Percentiles rank a stretch among this genome's conserved stretches.
phyloP scores from a whole-genome alignment of 176 grass and related monocot species.

The Themeda triandra region DNA sequence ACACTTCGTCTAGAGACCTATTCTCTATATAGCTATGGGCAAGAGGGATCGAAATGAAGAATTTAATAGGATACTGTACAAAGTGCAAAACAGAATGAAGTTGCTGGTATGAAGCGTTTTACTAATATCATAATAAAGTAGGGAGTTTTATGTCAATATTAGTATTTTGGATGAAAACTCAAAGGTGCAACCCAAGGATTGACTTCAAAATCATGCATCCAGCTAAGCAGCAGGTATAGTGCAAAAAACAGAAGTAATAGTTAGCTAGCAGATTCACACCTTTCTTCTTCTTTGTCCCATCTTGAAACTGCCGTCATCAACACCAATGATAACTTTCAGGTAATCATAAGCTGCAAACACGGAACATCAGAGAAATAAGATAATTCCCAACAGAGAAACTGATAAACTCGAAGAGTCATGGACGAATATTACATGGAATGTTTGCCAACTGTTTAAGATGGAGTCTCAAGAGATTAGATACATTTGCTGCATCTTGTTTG shows the following conservation, averaged over 20 bases:
- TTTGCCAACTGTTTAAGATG: constrained; percentile 68
- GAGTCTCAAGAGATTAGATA: constrained; percentile 64
- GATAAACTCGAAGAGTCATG: constrained; percentile 15
- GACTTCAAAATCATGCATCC: constrained; percentile 11
- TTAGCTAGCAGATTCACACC: constrained; percentile 43
- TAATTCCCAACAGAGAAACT: constrained; percentile 25
- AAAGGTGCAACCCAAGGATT: not conserved
- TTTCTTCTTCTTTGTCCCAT: constrained; percentile 73
- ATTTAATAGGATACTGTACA: not conserved
- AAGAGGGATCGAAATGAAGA: not conserved
- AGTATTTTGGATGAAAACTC: not conserved
- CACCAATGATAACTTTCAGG: constrained; percentile 59
- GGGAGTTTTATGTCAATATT: not conserved
- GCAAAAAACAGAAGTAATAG: constrained; percentile 16
- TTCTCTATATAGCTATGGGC: not conserved
- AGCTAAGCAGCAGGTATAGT: constrained; percentile 4
- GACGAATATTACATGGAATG: constrained; percentile 72
- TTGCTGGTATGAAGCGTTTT: not conserved
- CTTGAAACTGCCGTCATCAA: constrained; percentile 60
- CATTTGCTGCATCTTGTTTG: constrained; percentile 44
- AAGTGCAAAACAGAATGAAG: not conserved
- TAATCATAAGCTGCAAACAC: constrained; percentile 55
- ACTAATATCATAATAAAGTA: not conserved
- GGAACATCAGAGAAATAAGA: constrained; percentile 29
- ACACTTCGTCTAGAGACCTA: not conserved